Evolutionary conservation across 768 basidiomycete genomes (phyloP).

Genomic region (Russula lepida): DNA sequence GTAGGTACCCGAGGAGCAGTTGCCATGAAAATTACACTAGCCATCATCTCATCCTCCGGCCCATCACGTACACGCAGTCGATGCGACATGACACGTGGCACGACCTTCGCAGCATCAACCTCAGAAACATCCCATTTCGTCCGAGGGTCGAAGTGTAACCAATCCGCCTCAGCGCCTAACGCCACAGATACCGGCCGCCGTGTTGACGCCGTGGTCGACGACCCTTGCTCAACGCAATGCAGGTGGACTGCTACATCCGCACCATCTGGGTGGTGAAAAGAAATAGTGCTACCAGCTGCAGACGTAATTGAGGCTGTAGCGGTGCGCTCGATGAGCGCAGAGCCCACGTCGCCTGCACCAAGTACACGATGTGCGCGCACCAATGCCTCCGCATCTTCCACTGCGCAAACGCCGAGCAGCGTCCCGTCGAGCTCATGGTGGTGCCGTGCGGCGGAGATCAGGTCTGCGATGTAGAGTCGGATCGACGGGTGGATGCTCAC

Average conservation of each 20-base stretch:
- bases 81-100: slow-evolving; percentile 67
- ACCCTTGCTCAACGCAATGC: background rate
- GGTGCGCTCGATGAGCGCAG: slow-evolving; percentile 40
- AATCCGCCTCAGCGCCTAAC: background rate
- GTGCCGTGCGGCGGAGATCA: slow-evolving; percentile 68
- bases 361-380: slow-evolving; percentile 59
- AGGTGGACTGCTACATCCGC: background rate
- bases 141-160: slow-evolving; percentile 23
- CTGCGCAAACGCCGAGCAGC: slow-evolving; percentile 52
- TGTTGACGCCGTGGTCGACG: background rate
- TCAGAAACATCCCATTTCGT: slow-evolving; percentile 54
- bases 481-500: slow-evolving; percentile 34
- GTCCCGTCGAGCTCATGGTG: slow-evolving; percentile 60
- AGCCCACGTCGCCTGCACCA: slow-evolving; percentile 50
- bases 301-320: slow-evolving; percentile 12
- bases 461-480: slow-evolving; percentile 57
- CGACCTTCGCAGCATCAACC: slow-evolving; percentile 64
- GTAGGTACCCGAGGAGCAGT: slow-evolving; percentile 20
- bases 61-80: slow-evolving; percentile 63
- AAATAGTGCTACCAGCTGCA: background rate
- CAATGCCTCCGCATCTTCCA: slow-evolving; percentile 59
- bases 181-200: background rate
- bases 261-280: background rate
- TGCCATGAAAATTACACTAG: slow-evolving; percentile 54
- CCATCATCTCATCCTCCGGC: slow-evolving; percentile 61